Conservation (phyloP, 2,329 filamentous ascomycete genomes). For the Hirsutella thompsonii region DNA sequence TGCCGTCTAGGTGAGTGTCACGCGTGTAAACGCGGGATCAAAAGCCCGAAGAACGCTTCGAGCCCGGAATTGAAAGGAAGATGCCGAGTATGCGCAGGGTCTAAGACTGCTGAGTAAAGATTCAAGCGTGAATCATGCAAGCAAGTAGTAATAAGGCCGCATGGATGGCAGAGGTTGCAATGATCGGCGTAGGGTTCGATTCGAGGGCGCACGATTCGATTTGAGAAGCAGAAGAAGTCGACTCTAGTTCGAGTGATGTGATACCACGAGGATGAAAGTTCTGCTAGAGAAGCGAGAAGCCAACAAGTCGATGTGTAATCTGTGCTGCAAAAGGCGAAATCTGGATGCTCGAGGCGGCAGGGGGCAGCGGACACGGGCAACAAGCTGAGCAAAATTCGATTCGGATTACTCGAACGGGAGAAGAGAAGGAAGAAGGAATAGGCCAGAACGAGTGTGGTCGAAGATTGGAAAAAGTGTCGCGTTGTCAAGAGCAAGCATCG, state of each 20-base stretch:
- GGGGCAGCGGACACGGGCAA: background rate
- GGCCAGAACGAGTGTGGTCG: conserved; percentile 18
- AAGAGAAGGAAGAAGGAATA: conserved; percentile 18
- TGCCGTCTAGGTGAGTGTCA: background rate
- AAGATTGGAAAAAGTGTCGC: conserved; percentile 8
- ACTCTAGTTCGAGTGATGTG: background rate
- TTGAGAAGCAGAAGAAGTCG: background rate
- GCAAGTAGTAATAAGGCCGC: background rate
- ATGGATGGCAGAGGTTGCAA: too few relatives aligned
- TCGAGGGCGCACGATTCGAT: background rate
- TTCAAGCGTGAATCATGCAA: background rate
- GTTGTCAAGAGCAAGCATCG: conserved; percentile 13
- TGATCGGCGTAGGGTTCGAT: too few relatives aligned
- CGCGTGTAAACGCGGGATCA: background rate
- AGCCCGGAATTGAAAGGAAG: background rate
- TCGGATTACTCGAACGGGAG: background rate
- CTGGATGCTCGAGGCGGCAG: background rate
- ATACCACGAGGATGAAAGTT: background rate
- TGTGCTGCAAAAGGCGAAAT: background rate
- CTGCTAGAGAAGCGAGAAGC: background rate
- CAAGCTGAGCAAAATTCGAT: background rate
- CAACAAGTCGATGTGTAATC: background rate
- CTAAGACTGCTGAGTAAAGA: conserved; percentile 3
- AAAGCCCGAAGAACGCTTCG: background rate
- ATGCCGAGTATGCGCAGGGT: conserved; percentile 5